Conservation (phyloP, 1,284 basidiomycete genomes). For the Cutaneotrichosporon arboriforme region DNA sequence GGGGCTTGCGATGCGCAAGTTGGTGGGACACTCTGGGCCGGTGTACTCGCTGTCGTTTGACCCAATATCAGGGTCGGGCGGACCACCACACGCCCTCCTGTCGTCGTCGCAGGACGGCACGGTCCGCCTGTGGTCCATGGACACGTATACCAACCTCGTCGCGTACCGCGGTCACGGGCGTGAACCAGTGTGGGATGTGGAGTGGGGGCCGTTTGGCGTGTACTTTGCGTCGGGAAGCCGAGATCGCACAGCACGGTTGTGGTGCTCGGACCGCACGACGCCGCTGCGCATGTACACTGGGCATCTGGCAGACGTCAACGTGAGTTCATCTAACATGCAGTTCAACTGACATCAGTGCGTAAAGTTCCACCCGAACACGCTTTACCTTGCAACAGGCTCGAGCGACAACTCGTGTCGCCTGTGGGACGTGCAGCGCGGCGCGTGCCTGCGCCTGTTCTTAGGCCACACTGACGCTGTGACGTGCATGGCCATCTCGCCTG, state of each 20-base stretch:
- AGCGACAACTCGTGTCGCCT: constrained; percentile 91
- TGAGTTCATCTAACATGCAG: constrained; percentile 51
- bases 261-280: constrained; percentile 87
- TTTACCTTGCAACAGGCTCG: constrained; percentile 95
- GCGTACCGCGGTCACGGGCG: constrained; percentile 87
- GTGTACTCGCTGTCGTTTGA: constrained; percentile 95
- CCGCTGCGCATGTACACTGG: constrained; percentile 92
- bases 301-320: constrained; percentile 94
- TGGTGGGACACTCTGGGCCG: constrained; percentile 94
- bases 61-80: constrained; percentile 77
- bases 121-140: constrained; percentile 87
- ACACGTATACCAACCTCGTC: constrained; percentile 88
- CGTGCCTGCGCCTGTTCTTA: constrained; percentile 89
- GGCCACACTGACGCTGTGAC: constrained; percentile 91
- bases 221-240: constrained; percentile 95
- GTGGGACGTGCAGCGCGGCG: constrained; percentile 97
- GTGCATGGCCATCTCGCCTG: constrained; percentile 81
- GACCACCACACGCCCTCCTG: constrained; percentile 77
- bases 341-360: constrained; percentile 61
- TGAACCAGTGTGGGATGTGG: constrained; percentile 96
- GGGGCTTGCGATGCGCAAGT: constrained; percentile 75
- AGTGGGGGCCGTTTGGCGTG: constrained; percentile 97
- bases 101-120: constrained; percentile 93
- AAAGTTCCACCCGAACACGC: constrained; percentile 92
- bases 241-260: constrained; percentile 89